Base-by-base conservation (phyloP, 768 basidiomycete species). In the Boletus fagicola region DNA sequence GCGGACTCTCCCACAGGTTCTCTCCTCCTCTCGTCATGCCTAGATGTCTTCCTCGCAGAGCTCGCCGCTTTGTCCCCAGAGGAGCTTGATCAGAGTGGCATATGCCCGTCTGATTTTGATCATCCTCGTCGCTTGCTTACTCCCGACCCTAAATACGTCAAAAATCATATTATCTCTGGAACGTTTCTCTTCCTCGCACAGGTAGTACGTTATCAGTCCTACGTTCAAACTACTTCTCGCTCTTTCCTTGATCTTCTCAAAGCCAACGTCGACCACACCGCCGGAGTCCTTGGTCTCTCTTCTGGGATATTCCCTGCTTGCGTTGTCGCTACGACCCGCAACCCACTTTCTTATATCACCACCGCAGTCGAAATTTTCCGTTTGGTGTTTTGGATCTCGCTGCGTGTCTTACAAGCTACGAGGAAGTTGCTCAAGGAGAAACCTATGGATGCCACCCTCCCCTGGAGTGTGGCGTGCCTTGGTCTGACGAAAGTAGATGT, bases 221-320 rank as follows among this genome's bases (percentile, higher is more conserved):
- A 77, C 58, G 67, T 75, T 18, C 75, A 76, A 50, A 7, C 54
- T 30, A 61, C 61, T 2, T 50, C 56, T 53, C 55, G 45, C 31
- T 51, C 62, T 35, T 74, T 75, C 53, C 49, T 54, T 7, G 66
- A 74, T 31, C 47, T 67, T 33, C 62, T 81, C 28, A 60, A 68
- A 54, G 40, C 51, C 31, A 82, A 82, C 59, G 43, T 61, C 38
- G 56, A 69, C 15, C 63, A 77, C 45, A 60, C 55, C 2, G 39
- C 72, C 22, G 80, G 80, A 13, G 62, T 83, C 49, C 65, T 83
- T 8, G 83, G 79, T 5, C 80, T 83, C 66, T 83, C 82, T n/a
- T 83, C 81, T 46, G 83, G 83, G 30, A 76, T 84, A 53, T 70
- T 85, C 43, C 72, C 79, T 18, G 82, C 83, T 9, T 79, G 79